Base-by-base conservation (phyloP, 306 rosid species). In the Trifolium dubium region DNA sequence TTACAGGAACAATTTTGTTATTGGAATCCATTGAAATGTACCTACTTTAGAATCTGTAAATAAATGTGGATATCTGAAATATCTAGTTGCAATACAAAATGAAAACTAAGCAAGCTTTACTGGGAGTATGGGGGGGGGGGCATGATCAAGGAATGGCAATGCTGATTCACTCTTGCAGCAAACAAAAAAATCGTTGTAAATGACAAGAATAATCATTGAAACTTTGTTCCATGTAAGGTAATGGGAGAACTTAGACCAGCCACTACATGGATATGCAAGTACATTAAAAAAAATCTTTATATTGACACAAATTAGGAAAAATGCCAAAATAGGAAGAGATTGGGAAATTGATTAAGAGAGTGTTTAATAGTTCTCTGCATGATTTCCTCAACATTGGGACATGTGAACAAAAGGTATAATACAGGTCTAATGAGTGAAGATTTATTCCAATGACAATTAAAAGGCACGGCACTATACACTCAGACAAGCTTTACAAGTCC, bases 51-150 rank as follows among this genome's bases (percentile, higher is more conserved):
- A 19, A 31, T 18, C 37, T 68, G 18, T 56, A 15, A 8, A 46
- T 12, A 67, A 15, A 30, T 50, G 13, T 50, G 10, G 31, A 77
- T 46, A 9, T 54, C 51, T 37, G 6, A 67, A 18, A 8, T 35
- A 69, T 53, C 43, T 46, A 72, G 43, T 7, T 55, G 51, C 51
- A 46, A 12, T 46, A 55, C 32, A 68, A 32, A 8, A 39, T 37
- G 19, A 6, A 51, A 70, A 69, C 35, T 14, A 37, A 32, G 47
- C 11, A 60, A 51, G 44, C 37, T 13, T 19, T 9, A 77, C 37
- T 7, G 19, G 19, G 14, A 10, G 23, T 0, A 23, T 23, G 37
- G 5, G 15, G 46, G 46, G 35, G 14, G 46, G 46, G 35, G 14
- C 29, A 31, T 55, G 19, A 75, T n/a, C 5, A 77, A 35, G 17